A percentile compares a stretch with the other conserved stretches of the same genome.
Conservation (phyloP, 1,139 yeast genomes). For the Geotrichum phurueaensis region DNA sequence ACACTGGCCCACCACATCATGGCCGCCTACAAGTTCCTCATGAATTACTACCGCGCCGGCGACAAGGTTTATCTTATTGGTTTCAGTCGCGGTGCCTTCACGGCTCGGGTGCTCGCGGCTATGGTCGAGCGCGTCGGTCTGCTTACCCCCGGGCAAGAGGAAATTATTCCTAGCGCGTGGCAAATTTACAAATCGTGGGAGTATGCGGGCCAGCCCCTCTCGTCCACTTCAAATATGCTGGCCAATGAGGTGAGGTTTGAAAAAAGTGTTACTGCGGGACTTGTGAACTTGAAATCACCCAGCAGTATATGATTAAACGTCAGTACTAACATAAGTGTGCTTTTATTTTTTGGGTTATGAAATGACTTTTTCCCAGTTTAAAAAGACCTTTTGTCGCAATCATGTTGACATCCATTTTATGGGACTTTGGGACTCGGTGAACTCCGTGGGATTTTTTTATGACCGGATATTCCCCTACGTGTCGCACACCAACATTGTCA, state of each 20-base stretch:
- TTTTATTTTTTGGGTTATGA: too few relatives aligned
- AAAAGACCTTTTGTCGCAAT: constrained; percentile 17
- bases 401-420: constrained; percentile 46
- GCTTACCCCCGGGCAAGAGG: constrained; percentile 47
- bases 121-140: constrained; percentile 59
- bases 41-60: constrained; percentile 44
- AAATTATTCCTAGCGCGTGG: constrained; percentile 56
- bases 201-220: constrained; percentile 44
- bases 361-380: constrained; percentile 13
- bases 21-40: constrained; percentile 50
- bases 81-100: constrained; percentile 59
- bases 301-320: neutral
- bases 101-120: constrained; percentile 56
- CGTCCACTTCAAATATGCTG: constrained; percentile 40
- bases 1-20: constrained; percentile 50
- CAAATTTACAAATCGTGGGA: constrained; percentile 57
- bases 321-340: neutral
- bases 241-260: constrained; percentile 38
- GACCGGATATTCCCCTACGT: constrained; percentile 56
- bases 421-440: constrained; percentile 64
- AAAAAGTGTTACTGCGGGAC: neutral
- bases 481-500: constrained; percentile 45
- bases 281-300: neutral
- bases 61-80: constrained; percentile 55
- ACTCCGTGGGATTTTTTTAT: constrained; percentile 54